A percentile compares a stretch with the other conserved stretches of the same genome.
Conservation (phyloP, 2,329 filamentous ascomycete genomes). For the Xylariaceae sp. region DNA sequence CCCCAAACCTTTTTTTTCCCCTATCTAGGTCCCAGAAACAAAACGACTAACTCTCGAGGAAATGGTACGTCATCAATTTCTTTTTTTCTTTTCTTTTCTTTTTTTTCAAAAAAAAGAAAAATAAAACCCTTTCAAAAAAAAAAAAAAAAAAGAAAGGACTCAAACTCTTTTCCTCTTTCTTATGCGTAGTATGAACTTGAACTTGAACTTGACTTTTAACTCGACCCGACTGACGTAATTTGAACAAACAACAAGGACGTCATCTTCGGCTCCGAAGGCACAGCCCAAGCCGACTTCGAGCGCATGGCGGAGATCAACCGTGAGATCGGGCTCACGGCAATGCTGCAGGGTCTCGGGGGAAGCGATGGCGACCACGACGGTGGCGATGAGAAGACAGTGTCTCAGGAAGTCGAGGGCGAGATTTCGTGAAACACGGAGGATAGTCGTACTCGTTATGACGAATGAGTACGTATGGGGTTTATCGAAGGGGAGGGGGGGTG, state of each 20-base stretch:
- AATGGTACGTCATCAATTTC: constrained; percentile 40
- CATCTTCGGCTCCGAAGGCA: constrained; percentile 61
- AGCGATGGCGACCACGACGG: constrained; percentile 23
- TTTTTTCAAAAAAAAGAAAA: background rate
- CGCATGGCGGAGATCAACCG: constrained; percentile 68
- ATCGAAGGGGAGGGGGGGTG: too few species aligned
- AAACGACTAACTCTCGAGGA: constrained; percentile 60
- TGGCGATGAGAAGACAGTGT: constrained; percentile 20
- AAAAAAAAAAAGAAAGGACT: too few species aligned
- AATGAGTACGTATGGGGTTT: too few species aligned
- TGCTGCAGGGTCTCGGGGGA: constrained; percentile 30
- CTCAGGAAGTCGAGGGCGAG: constrained; percentile 1
- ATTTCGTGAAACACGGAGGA: background rate
- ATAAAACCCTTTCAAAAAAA: too few species aligned
- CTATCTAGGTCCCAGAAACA: constrained; percentile 45
- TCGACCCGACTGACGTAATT: too few species aligned
- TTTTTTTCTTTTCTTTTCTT: background rate
- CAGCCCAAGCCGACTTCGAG: constrained; percentile 60
- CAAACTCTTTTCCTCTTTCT: too few species aligned
- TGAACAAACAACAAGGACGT: constrained; percentile 43
- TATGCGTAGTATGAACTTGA: too few species aligned
- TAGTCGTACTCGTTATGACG: too few species aligned
- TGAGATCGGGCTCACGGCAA: constrained; percentile 57
- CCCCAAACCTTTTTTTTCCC: too few species aligned
- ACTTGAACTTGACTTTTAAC: too few species aligned